These are phyloP conservation scores for Cladosporium sp. DNA, from an alignment of 2,329 filamentous ascomycete genomes.

Conservation along the genomic window DNA sequence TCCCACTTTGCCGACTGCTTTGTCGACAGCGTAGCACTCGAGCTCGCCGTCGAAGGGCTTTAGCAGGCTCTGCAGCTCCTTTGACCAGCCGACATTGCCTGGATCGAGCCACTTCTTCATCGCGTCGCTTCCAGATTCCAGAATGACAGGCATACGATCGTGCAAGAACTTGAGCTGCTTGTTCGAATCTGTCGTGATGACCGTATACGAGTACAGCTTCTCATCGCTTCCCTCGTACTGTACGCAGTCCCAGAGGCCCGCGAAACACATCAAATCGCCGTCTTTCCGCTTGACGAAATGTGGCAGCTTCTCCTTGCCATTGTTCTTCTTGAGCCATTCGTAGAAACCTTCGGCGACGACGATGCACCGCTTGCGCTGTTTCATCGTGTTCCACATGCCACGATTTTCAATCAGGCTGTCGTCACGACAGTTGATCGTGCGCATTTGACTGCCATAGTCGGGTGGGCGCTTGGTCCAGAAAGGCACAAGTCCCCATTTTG, in stretches of 20 bases:
- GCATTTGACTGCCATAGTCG: slow-evolving; percentile 69
- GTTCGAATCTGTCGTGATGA: slow-evolving; percentile 88
- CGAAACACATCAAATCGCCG: slow-evolving; percentile 77
- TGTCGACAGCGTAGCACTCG: slow-evolving; percentile 77
- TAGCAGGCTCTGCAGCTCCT: slow-evolving; percentile 70
- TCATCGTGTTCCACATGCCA: slow-evolving; percentile 91
- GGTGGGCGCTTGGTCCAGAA: slow-evolving; percentile 87
- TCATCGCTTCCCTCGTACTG: slow-evolving; percentile 66
- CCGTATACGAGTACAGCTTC: slow-evolving; percentile 79
- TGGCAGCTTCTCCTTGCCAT: slow-evolving; percentile 72
- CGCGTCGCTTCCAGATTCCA: slow-evolving; percentile 67
- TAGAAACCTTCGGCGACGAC: slow-evolving; percentile 90
- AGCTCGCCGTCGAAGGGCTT: slow-evolving; percentile 72
- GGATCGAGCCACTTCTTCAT: slow-evolving; percentile 77
- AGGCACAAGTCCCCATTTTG: slow-evolving; percentile 94
- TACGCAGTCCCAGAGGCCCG: slow-evolving; percentile 86
- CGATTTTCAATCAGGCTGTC: slow-evolving; percentile 70
- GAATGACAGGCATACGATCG: slow-evolving; percentile 89
- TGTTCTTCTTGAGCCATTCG: slow-evolving; percentile 83
- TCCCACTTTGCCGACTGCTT: slow-evolving; percentile 89
- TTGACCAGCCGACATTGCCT: slow-evolving; percentile 62
- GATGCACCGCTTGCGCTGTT: slow-evolving; percentile 79
- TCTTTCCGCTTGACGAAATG: slow-evolving; percentile 80
- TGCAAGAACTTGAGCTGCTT: slow-evolving; percentile 79
- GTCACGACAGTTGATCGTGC: slow-evolving; percentile 91